Conservation (phyloP, 176 grass and related monocot species). For the Thinopyrum elongatum region DNA sequence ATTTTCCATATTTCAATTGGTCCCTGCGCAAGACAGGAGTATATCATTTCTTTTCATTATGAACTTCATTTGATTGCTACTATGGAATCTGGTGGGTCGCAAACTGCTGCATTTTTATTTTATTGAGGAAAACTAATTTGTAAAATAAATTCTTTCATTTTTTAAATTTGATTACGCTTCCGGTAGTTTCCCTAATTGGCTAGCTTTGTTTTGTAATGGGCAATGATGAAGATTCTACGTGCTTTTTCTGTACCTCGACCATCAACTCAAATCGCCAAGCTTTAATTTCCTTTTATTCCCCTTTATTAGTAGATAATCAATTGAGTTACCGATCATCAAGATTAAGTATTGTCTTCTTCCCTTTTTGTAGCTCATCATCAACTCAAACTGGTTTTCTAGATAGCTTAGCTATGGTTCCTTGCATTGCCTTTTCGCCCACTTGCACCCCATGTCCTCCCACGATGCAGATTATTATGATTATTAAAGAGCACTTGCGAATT, state of each 20-base stretch:
- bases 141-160: too few species aligned
- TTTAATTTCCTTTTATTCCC: not conserved
- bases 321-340: not conserved
- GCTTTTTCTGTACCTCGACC: not conserved
- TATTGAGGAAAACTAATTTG: too few species aligned
- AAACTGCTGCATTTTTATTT: too few species aligned
- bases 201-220: not conserved
- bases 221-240: not conserved
- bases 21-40: too few species aligned
- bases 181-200: not conserved
- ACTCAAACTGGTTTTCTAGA: not conserved
- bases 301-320: not conserved
- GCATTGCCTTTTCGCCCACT: not conserved
- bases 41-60: too few species aligned
- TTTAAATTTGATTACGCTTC: not conserved
- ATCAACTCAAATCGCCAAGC: not conserved
- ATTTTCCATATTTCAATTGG: too few species aligned
- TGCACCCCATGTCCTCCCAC: not conserved
- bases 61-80: too few species aligned
- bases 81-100: too few species aligned
- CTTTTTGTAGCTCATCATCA: not conserved
- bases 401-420: not conserved
- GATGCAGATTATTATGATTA: not conserved
- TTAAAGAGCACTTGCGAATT: not conserved
- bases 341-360: not conserved